These are phyloP conservation scores for Kwoniella newhampshirensis DNA, from an alignment of 768 basidiomycete species.

Conservation along the genomic window DNA sequence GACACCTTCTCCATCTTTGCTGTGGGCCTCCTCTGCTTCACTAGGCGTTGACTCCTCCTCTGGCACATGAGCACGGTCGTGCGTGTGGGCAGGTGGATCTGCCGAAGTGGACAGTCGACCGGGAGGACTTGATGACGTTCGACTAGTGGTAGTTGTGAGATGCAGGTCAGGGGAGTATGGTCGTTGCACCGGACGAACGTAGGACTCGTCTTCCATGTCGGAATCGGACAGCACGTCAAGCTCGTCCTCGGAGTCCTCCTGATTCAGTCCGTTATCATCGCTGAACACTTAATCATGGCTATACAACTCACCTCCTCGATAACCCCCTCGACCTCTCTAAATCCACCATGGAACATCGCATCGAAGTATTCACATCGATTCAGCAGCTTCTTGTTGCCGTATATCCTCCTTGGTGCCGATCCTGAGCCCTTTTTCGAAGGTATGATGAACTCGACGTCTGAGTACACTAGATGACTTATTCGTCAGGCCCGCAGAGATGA, in stretches of 20 bases:
- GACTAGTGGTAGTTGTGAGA: slow-evolving; percentile 29
- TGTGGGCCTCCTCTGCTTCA: neutral
- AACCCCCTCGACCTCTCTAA: slow-evolving; percentile 37
- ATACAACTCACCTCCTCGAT: slow-evolving; percentile 31
- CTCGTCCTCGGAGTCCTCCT: slow-evolving; percentile 40
- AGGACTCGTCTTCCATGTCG: slow-evolving; percentile 44
- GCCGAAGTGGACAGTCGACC: slow-evolving; percentile 19
- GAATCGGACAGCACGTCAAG: slow-evolving; percentile 42
- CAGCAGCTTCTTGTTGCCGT: slow-evolving; percentile 68
- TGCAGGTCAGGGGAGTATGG: slow-evolving; percentile 8
- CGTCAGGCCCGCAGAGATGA: neutral
- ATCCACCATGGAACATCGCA: slow-evolving; percentile 57
- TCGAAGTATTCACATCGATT: slow-evolving; percentile 74
- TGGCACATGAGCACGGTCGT: slow-evolving; percentile 1
- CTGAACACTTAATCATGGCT: neutral
- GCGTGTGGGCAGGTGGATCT: neutral
- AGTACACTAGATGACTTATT: slow-evolving; percentile 60
- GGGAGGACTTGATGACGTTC: slow-evolving; percentile 9
- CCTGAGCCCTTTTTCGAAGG: slow-evolving; percentile 56
- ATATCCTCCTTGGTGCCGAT: slow-evolving; percentile 57
- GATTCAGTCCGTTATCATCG: neutral
- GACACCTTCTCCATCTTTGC: slow-evolving; percentile 3
- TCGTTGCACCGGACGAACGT: neutral
- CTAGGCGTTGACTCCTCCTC: slow-evolving; percentile 6
- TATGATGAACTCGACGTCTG: slow-evolving; percentile 78